These are phyloP conservation scores for Fusarium acutatum DNA, from an alignment of 2,329 filamentous ascomycete genomes.

Conservation along the genomic window DNA sequence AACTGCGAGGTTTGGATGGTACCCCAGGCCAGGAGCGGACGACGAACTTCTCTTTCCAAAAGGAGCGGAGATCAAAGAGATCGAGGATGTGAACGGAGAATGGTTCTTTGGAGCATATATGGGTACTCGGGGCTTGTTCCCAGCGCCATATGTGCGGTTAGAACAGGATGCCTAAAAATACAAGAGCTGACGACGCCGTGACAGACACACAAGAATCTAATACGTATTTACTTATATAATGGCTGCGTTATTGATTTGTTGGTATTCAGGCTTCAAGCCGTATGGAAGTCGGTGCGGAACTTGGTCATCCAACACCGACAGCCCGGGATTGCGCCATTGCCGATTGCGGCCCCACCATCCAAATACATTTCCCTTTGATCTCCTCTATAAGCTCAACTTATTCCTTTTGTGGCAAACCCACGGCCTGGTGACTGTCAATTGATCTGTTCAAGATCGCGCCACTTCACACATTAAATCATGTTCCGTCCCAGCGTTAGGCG, in stretches of 20 bases:
- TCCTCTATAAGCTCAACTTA: slow-evolving; percentile 8
- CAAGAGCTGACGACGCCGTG: background rate
- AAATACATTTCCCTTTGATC: slow-evolving; percentile 24
- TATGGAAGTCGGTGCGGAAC: slow-evolving; percentile 39
- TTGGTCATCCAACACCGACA: slow-evolving; percentile 29
- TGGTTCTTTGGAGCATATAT: slow-evolving; percentile 92
- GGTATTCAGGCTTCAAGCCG: background rate
- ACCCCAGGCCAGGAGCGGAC: slow-evolving; percentile 67
- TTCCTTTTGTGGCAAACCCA: slow-evolving; percentile 3
- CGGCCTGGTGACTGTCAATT: slow-evolving; percentile 23
- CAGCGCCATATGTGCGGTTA: slow-evolving; percentile 75
- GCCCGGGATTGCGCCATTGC: slow-evolving; percentile 44
- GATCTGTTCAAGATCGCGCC: background rate
- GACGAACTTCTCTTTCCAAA: slow-evolving; percentile 88
- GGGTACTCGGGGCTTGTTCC: slow-evolving; percentile 81
- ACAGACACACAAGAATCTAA: background rate
- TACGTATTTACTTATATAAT: background rate
- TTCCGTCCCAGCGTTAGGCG: slow-evolving; percentile 73
- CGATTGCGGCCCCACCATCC: slow-evolving; percentile 42
- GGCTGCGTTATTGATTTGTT: background rate
- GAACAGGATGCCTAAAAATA: slow-evolving; percentile 40
- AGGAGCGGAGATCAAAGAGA: slow-evolving; percentile 82
- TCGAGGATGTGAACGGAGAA: slow-evolving; percentile 87
- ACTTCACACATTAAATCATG: slow-evolving; percentile 56
- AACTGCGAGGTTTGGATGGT: slow-evolving; percentile 79